These are phyloP conservation scores for Alternaria rosae DNA, from an alignment of 2,329 filamentous ascomycete genomes.

Conservation along the genomic window DNA sequence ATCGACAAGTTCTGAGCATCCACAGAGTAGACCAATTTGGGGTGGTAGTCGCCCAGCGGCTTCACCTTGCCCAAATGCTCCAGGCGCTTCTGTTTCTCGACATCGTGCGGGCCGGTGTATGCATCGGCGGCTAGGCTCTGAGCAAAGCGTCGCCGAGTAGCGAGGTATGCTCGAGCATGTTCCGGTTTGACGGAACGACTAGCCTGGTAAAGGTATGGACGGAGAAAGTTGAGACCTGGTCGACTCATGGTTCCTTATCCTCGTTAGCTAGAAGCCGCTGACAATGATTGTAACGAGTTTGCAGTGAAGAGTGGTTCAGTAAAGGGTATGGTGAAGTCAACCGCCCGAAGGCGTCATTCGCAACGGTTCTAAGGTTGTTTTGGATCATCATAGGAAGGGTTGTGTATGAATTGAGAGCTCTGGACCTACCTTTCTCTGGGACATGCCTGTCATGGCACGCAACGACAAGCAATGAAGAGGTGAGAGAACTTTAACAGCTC, in stretches of 20 bases:
- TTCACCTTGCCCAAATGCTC: slow-evolving; percentile 61
- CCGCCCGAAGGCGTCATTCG: slow-evolving; percentile 66
- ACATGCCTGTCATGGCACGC: slow-evolving; percentile 7
- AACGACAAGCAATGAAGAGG: slow-evolving; percentile 4
- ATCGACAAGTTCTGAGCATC: slow-evolving; percentile 31
- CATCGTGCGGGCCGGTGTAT: slow-evolving; percentile 49
- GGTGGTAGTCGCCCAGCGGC: slow-evolving; percentile 63
- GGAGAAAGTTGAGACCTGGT: slow-evolving; percentile 60
- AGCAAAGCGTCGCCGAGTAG: slow-evolving; percentile 45
- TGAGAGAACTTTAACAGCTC: slow-evolving; percentile 8
- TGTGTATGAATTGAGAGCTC: background rate
- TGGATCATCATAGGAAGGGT: slow-evolving; percentile 40
- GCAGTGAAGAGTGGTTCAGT: slow-evolving; percentile 38
- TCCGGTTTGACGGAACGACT: slow-evolving; percentile 49
- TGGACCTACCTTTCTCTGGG: slow-evolving; percentile 6
- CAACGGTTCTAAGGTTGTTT: slow-evolving; percentile 68
- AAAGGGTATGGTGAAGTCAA: slow-evolving; percentile 57
- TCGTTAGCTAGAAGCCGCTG: slow-evolving; percentile 45
- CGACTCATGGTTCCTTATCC: slow-evolving; percentile 55
- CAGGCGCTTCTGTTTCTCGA: slow-evolving; percentile 61
- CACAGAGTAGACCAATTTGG: slow-evolving; percentile 51
- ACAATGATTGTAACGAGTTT: background rate
- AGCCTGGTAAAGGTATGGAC: slow-evolving; percentile 61
- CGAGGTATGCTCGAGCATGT: slow-evolving; percentile 61
- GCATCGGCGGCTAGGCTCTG: slow-evolving; percentile 27